Base-by-base conservation (phyloP, 2,329 filamentous ascomycete genomes). In the Taxawa tesnikishii region DNA sequence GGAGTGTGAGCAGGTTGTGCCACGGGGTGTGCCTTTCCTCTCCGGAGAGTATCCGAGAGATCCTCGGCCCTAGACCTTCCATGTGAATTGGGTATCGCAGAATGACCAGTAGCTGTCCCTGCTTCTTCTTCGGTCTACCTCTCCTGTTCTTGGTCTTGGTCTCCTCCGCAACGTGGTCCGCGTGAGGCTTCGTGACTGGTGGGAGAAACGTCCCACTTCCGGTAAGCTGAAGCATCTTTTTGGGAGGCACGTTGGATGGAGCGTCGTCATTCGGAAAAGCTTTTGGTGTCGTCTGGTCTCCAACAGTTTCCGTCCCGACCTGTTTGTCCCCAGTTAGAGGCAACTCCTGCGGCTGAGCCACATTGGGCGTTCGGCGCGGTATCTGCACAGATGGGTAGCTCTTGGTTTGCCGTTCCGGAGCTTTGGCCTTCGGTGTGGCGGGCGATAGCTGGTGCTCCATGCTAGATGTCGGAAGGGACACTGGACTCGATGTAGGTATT, bases 1-100 rank as follows among this genome's bases (percentile, higher is more conserved):
- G 19, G 19, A n/a, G 8, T 8, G 8, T 23, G 19, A 23, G 3
- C 3, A 8, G 19, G 19, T 23, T 23, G 2, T 23, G n/a, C 19
- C 19, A 2, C 8, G 19, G 19, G n/a, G 43, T 31, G 44, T 38
- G 28, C 32, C 53, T 51, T 28, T 49, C 49, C 26, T 43, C 46
- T 23, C 58, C 55, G 44, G 45, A 37, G 32, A 85, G 51, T 15
- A 92, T 80, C 4, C 66, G 59, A 15, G 75, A 57, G 34, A 93
- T 79, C 41, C 64, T 67, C 6, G 63, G 50, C 0, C 76, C 79
- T 16, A 82, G 51, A 0, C 56, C 55, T 18, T 52, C 46, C 24
- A 18, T 28, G 6, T 34, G 66, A 4, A 45, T 48, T 2, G 69
- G 71, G 46, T 88, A 88, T 3, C n/a, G 30, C 4, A 50, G 16